Base-by-base conservation (phyloP, 768 basidiomycete species). In the Xanthoconium purpureum region DNA sequence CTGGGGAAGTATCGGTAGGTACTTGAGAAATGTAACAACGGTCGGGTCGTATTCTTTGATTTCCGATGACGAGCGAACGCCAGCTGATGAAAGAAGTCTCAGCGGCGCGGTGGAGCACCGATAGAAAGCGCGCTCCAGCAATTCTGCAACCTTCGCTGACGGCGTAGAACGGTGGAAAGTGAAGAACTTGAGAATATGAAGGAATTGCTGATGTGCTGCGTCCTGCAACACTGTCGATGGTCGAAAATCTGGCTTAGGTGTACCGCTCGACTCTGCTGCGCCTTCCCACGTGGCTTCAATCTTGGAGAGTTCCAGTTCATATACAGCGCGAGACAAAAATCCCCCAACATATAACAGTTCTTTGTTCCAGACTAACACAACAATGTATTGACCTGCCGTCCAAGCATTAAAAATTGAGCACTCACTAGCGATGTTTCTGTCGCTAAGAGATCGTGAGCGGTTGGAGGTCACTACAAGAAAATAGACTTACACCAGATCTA, bases 51-150 rank as follows among this genome's bases (percentile, higher is more conserved):
- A 91, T 47, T 85, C 74, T 30, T 91, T 85, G 42, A 96, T 84
- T 24, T 85, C 80, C 6, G 74, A 71, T 4, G 84, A 84, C 36
- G 79, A 77, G 12, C 79, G 77, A 1, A 96, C 79, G 10, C 96
- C 47, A 5, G 4, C 9, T 6, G 35, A 36, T 6, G 47, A 48
- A 5, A 48, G 36, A 28, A 48, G 24, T 2, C 30, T 32, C 4
- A 40, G 9, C 8, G 50, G 30, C 5, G 3, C 13, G 1, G n/a
- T 15, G 6, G 78, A 76, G 59, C 87, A 89, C 0, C 75, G 69
- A 68, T 94, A 97, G 73, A 97, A 97, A 1, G 88, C 84, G 0
- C 75, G 71, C 65, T 90, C 85, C 47, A 95, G 79, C 17, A 82
- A 70, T 15, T 69, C 72, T 0, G 91, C 84, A 24, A 97, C 90